phyloP scores from a whole-genome alignment of 2,329 filamentous ascomycete genomes.

The Atkinsonella hypoxylon region DNA sequence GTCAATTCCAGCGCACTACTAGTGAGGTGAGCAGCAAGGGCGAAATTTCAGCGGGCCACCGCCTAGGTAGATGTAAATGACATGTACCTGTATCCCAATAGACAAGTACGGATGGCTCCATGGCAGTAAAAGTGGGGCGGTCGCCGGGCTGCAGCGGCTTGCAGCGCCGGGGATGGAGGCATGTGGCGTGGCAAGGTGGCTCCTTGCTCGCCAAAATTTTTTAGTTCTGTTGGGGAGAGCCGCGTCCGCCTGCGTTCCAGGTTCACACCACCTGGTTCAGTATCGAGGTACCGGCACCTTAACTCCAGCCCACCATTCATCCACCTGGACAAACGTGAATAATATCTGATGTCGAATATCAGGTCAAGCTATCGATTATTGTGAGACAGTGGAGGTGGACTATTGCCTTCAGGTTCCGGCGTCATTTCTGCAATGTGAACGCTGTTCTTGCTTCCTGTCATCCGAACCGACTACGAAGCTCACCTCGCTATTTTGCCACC shows the following conservation, averaged over 20 bases:
- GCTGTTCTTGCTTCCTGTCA: background rate
- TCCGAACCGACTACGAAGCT: background rate
- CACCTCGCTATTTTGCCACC: background rate
- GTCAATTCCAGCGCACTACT: background rate
- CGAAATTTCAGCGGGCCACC: background rate
- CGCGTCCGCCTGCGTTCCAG: background rate
- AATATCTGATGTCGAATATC: background rate
- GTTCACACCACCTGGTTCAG: conserved; percentile 4
- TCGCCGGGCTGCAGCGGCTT: background rate
- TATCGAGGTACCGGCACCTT: background rate
- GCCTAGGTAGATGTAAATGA: background rate
- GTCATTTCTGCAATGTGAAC: too few relatives aligned
- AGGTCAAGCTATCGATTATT: background rate
- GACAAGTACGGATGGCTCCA: background rate
- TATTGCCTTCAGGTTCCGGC: background rate
- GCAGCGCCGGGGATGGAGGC: conserved; percentile 1
- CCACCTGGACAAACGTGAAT: background rate
- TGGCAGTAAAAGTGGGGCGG: background rate
- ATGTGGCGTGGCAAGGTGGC: conserved; percentile 1
- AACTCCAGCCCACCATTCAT: background rate
- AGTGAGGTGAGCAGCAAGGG: background rate
- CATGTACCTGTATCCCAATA: background rate
- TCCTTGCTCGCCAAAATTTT: conserved; percentile 14
- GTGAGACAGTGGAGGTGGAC: background rate
- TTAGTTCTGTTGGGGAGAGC: conserved; percentile 32